These are phyloP conservation scores for Ophiorrhiza pumila DNA, from an alignment of 257 asterid genomes.

Conservation along the genomic window DNA sequence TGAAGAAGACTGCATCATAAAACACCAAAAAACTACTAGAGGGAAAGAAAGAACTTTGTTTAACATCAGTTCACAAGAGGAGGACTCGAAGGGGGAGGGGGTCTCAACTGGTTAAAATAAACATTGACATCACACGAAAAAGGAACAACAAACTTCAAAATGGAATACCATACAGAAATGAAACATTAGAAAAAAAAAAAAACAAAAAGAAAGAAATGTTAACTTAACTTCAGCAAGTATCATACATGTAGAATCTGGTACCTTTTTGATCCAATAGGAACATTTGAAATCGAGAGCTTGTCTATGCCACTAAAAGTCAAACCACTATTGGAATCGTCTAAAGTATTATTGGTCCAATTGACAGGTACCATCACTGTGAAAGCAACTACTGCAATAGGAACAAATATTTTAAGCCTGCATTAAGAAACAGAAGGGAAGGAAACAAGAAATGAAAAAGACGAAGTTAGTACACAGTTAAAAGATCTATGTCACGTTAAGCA, in stretches of 20 bases:
- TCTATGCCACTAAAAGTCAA: slow-evolving; percentile 62
- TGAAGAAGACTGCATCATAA: background rate
- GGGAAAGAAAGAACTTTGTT: background rate
- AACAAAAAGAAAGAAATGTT: background rate
- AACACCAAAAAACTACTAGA: background rate
- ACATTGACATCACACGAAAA: background rate
- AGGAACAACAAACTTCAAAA: background rate
- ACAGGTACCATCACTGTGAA: slow-evolving; percentile 86
- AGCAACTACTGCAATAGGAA: slow-evolving; percentile 71
- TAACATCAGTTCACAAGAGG: background rate
- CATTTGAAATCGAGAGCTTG: slow-evolving; percentile 89
- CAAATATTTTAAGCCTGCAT: slow-evolving; percentile 86
- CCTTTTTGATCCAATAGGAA: slow-evolving; percentile 77
- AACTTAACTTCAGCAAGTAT: background rate
- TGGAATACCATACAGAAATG: background rate
- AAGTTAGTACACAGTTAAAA: slow-evolving; percentile 1
- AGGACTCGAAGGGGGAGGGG: background rate
- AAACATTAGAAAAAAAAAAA: background rate
- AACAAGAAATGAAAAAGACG: slow-evolving; percentile 10
- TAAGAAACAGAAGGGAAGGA: background rate
- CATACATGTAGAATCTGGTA: slow-evolving; percentile 17
- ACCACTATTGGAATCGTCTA: slow-evolving; percentile 34
- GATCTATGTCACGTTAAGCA: background rate
- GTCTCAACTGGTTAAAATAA: background rate
- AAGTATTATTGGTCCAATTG: slow-evolving; percentile 85